phyloP scores from a whole-genome alignment of 768 basidiomycete genomes.

The Glaciozyma antarctica region DNA sequence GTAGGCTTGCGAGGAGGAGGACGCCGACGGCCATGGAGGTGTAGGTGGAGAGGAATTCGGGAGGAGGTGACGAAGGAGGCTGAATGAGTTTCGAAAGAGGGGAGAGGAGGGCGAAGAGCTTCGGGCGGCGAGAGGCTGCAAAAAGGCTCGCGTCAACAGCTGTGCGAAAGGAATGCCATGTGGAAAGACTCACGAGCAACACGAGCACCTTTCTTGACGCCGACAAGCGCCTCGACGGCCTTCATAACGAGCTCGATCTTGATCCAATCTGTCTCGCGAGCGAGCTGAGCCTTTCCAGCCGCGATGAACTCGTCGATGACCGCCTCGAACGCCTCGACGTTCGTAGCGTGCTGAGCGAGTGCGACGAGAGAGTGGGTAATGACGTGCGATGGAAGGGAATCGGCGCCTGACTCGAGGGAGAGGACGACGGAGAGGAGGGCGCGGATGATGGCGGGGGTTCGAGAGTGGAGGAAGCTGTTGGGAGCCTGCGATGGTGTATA shows the following conservation, averaged over 20 bases:
- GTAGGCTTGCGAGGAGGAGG: slow-evolving; percentile 32
- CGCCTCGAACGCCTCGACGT: slow-evolving; percentile 24
- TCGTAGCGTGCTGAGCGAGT: slow-evolving; percentile 23
- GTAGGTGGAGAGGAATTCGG: slow-evolving; percentile 10
- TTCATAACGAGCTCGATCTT: slow-evolving; percentile 11
- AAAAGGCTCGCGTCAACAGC: background rate
- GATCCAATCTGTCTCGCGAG: slow-evolving; percentile 10
- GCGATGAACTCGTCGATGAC: slow-evolving; percentile 26
- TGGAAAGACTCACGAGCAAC: background rate
- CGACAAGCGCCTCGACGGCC: slow-evolving; percentile 9
- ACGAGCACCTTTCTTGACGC: slow-evolving; percentile 13
- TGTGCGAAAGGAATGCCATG: slow-evolving; percentile 13
- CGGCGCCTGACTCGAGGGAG: slow-evolving; percentile 5
- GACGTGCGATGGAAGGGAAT: slow-evolving; percentile 13
- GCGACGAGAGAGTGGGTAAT: slow-evolving; percentile 29
- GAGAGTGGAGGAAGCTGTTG: slow-evolving; percentile 32
- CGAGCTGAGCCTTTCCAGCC: background rate
- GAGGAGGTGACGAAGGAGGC: background rate
- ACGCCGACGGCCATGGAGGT: slow-evolving; percentile 11
- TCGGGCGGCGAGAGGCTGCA: slow-evolving; percentile 14
- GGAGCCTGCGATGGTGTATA: slow-evolving; percentile 6
- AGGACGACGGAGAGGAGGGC: slow-evolving; percentile 23
- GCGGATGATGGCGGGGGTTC: slow-evolving; percentile 27
- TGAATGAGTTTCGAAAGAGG: slow-evolving; percentile 15
- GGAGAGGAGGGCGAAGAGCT: slow-evolving; percentile 16